These are phyloP conservation scores for Skeletonema costatum DNA, from an alignment of 108 stramenopile genomes.

Conservation along the genomic window DNA sequence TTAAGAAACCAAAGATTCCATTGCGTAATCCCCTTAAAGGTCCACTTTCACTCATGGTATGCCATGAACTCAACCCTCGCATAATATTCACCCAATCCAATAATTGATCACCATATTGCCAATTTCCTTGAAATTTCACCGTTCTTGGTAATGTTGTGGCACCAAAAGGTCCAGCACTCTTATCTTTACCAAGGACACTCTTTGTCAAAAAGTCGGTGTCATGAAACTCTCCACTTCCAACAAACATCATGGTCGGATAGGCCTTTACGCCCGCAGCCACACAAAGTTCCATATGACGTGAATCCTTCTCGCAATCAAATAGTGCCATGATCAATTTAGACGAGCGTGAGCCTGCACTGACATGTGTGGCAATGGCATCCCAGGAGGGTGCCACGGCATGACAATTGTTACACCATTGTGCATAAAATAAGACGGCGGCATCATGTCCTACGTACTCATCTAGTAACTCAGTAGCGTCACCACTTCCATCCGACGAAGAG, in stretches of 20 bases:
- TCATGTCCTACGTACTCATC: slow-evolving; percentile 65
- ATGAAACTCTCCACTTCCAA: slow-evolving; percentile 67
- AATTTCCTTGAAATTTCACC: slow-evolving; percentile 76
- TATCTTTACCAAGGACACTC: slow-evolving; percentile 48
- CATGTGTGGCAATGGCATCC: slow-evolving; percentile 64
- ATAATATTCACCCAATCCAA: slow-evolving; percentile 83
- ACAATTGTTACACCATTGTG: slow-evolving; percentile 73
- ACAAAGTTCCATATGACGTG: slow-evolving; percentile 58
- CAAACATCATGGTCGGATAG: slow-evolving; percentile 83
- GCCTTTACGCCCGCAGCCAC: slow-evolving; percentile 44
- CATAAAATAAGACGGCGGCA: slow-evolving; percentile 85
- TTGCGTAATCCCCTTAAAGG: slow-evolving; percentile 47
- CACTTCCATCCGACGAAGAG: neutral
- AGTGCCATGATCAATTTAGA: slow-evolving; percentile 72
- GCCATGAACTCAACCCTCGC: slow-evolving; percentile 74
- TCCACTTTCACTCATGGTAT: slow-evolving; percentile 62
- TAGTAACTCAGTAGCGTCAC: neutral
- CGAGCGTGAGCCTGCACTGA: slow-evolving; percentile 60
- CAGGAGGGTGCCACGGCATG: slow-evolving; percentile 72
- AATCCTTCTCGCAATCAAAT: slow-evolving; percentile 80
- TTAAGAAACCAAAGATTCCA: slow-evolving; percentile 48
- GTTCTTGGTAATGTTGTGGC: slow-evolving; percentile 56
- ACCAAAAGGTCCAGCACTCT: slow-evolving; percentile 48
- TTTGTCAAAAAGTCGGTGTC: slow-evolving; percentile 56
- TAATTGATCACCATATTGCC: slow-evolving; percentile 71